These are phyloP conservation scores for Trametes coccinea DNA, from an alignment of 768 basidiomycete genomes.

Conservation along the genomic window DNA sequence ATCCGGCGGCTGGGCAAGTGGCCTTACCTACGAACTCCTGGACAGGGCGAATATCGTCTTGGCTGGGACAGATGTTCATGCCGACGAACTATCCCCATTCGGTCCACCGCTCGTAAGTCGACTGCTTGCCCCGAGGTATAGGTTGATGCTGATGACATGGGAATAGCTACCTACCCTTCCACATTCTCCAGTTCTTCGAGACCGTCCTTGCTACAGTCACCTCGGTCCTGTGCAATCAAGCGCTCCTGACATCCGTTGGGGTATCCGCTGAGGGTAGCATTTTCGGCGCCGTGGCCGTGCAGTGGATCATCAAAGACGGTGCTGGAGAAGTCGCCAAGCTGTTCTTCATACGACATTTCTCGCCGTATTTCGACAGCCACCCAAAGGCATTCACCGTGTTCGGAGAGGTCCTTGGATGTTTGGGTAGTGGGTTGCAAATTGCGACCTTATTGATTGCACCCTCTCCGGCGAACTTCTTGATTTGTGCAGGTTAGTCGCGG, in stretches of 20 bases:
- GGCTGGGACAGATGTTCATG: conserved; percentile 32
- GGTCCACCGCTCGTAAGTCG: conserved; percentile 32
- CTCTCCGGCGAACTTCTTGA: conserved; percentile 26
- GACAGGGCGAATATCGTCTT: conserved; percentile 26
- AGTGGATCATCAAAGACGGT: conserved; percentile 35
- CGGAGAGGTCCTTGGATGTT: conserved; percentile 24
- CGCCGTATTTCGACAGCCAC: conserved; percentile 33
- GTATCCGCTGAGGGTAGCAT: conserved; percentile 33
- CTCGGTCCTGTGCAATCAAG: conserved; percentile 33
- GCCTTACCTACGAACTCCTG: conserved; percentile 18
- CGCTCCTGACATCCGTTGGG: conserved; percentile 31
- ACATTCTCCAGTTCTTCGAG: conserved; percentile 31
- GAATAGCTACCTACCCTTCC: conserved; percentile 29
- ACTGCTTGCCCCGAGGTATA: neutral
- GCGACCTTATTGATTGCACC: conserved; percentile 28
- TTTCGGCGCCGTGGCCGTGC: conserved; percentile 33
- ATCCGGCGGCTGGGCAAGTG: conserved; percentile 2
- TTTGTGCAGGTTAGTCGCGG: conserved; percentile 27
- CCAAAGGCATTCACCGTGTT: conserved; percentile 32
- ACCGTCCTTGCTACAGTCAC: conserved; percentile 28
- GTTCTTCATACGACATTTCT: conserved; percentile 32
- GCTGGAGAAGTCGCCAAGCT: conserved; percentile 33
- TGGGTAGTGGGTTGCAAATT: conserved; percentile 31
- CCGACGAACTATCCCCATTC: conserved; percentile 35
- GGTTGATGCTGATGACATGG: too few species aligned